These are phyloP conservation scores for Phoenix dactylifera DNA, from an alignment of 176 grass and related monocot genomes.

Conservation along the genomic window DNA sequence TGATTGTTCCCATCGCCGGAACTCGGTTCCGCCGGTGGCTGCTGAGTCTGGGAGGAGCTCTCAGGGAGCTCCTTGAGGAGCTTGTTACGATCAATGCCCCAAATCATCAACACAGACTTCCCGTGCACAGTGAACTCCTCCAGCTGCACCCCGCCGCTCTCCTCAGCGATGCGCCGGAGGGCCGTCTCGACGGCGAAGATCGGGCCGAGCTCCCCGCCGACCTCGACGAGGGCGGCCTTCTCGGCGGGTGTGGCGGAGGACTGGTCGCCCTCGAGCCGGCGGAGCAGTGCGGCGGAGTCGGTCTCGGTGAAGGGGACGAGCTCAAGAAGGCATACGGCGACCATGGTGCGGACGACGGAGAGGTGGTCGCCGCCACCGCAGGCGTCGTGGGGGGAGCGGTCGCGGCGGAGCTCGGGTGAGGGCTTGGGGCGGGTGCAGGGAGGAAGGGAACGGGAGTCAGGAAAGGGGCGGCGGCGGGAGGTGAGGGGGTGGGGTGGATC, in stretches of 20 bases:
- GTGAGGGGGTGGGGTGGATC: conserved; percentile 27
- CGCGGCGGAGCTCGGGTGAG: conserved; percentile 22
- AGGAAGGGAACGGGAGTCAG: conserved; percentile 22
- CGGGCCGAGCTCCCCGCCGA: conserved; percentile 50
- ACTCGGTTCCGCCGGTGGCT: conserved; percentile 12
- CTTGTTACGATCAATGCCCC: conserved; percentile 89
- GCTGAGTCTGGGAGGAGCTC: conserved; percentile 34
- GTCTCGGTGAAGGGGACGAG: conserved; percentile 72
- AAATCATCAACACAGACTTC: conserved; percentile 76
- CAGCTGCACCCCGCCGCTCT: conserved; percentile 64
- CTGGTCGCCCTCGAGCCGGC: conserved; percentile 55
- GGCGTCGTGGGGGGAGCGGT: conserved; percentile 1
- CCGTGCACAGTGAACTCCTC: conserved; percentile 79
- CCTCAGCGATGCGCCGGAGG: conserved; percentile 71
- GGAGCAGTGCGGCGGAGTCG: conserved; percentile 62
- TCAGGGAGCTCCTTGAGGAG: conserved; percentile 93
- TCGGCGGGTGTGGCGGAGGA: conserved; percentile 57
- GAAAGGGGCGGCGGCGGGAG: conserved; percentile 23
- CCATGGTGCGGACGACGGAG: conserved; percentile 72
- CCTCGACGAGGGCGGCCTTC: conserved; percentile 53
- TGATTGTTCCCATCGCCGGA: conserved; percentile 10
- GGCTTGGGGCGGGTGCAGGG: conserved; percentile 48
- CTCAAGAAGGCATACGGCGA: conserved; percentile 82
- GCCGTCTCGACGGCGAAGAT: conserved; percentile 50
- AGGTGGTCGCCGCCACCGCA: conserved; percentile 25